These are phyloP conservation scores for Pyrenula aspistea DNA, from an alignment of 495 filamentous ascomycete genomes.

Conservation along the genomic window DNA sequence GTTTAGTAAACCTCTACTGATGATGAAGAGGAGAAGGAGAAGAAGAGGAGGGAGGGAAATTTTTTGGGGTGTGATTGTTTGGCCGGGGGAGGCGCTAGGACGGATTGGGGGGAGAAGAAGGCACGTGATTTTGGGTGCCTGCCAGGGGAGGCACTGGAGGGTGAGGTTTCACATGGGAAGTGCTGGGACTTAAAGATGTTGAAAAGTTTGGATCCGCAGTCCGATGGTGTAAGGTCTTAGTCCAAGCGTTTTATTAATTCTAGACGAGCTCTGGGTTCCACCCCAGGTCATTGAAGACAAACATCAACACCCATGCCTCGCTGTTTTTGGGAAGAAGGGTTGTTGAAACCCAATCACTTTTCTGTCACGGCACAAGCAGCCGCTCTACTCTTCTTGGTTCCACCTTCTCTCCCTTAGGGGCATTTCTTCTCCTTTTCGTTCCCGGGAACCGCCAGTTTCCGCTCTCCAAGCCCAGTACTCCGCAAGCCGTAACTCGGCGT, in stretches of 20 bases:
- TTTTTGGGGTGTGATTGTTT: too few relatives aligned
- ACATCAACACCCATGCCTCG: not conserved
- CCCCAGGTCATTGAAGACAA: not conserved
- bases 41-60: not conserved
- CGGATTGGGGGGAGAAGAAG: not conserved
- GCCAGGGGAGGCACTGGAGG: not conserved
- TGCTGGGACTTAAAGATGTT: not conserved
- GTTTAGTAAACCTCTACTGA: constrained; percentile 1
- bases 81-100: not conserved
- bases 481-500: constrained; percentile 75
- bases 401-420: constrained; percentile 73
- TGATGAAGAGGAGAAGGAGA: not conserved
- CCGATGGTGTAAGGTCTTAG: not conserved
- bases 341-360: not conserved
- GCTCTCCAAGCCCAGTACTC: constrained; percentile 96
- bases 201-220: not conserved
- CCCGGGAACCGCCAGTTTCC: constrained; percentile 50
- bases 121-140: not conserved
- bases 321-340: not conserved
- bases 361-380: too few relatives aligned
- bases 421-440: constrained; percentile 42
- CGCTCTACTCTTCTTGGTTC: constrained; percentile 47
- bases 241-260: not conserved
- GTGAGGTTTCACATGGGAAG: not conserved
- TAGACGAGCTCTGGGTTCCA: not conserved